phyloP scores from a whole-genome alignment of 345 rosid genomes.

The Trapa bicornis region DNA sequence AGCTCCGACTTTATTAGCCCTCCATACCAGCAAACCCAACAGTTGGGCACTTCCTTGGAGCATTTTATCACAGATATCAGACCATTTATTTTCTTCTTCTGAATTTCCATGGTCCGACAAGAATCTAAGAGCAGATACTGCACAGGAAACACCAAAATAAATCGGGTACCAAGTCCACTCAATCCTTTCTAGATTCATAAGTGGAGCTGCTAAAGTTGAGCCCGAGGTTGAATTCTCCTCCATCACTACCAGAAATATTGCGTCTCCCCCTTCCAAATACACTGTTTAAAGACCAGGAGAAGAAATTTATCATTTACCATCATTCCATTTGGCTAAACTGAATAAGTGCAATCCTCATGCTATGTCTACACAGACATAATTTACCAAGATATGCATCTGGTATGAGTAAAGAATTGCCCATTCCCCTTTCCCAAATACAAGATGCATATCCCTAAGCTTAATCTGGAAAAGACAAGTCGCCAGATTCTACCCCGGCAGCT shows the following conservation, averaged over 20 bases:
- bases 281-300: background rate
- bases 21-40: conserved; percentile 62
- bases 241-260: conserved; percentile 21
- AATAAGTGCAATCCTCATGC: background rate
- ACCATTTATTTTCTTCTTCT: conserved; percentile 41
- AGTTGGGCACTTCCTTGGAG: conserved; percentile 52
- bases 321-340: background rate
- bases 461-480: background rate
- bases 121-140: conserved; percentile 38
- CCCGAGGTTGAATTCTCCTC: conserved; percentile 19
- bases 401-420: background rate
- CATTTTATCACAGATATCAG: conserved; percentile 39
- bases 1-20: conserved; percentile 34
- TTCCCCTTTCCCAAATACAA: background rate
- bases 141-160: conserved; percentile 65
- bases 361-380: background rate
- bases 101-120: conserved; percentile 21
- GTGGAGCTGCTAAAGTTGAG: conserved; percentile 14
- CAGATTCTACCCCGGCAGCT: background rate
- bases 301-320: background rate
- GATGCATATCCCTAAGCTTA: background rate
- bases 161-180: conserved; percentile 34
- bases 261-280: conserved; percentile 16
- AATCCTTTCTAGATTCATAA: conserved; percentile 17
- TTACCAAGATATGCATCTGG: background rate